A percentile compares a stretch with the other conserved stretches of the same genome.
Evolutionary conservation across 352 stramenopile genomes (phyloP).

Genomic region (Plasmopara muralis): DNA sequence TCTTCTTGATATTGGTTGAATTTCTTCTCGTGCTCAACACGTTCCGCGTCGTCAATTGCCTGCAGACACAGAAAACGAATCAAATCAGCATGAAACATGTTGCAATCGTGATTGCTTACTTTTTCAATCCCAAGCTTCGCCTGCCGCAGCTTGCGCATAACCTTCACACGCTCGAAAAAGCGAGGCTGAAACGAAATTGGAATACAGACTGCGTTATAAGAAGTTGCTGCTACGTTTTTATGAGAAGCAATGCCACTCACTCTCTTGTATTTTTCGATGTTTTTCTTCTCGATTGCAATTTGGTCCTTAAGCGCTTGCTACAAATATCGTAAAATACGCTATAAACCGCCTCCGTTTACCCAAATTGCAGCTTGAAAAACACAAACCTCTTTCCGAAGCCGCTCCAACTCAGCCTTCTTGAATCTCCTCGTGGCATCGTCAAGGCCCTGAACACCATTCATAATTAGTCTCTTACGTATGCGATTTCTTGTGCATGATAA

Average conservation of each 20-base stretch:
- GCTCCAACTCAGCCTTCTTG: slow-evolving; percentile 46
- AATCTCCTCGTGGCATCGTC: slow-evolving; percentile 32
- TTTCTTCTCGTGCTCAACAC: slow-evolving; percentile 29
- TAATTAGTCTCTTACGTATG: background rate
- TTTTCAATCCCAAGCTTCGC: slow-evolving; percentile 41
- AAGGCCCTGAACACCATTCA: slow-evolving; percentile 21
- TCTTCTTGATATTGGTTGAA: slow-evolving; percentile 47
- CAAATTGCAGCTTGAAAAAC: background rate
- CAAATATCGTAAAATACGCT: background rate
- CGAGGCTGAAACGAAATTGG: slow-evolving; percentile 33
- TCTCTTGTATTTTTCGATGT: slow-evolving; percentile 76
- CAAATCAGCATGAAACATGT: background rate
- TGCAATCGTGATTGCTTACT: slow-evolving; percentile 13
- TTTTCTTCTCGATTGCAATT: slow-evolving; percentile 57
- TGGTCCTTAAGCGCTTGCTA: slow-evolving; percentile 44
- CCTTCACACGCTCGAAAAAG: slow-evolving; percentile 80
- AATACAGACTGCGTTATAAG: slow-evolving; percentile 1
- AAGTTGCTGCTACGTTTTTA: background rate
- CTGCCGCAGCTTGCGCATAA: slow-evolving; percentile 76
- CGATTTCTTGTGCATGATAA: background rate
- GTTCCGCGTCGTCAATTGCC: slow-evolving; percentile 35
- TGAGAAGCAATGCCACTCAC: slow-evolving; percentile 18
- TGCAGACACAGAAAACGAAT: slow-evolving; percentile 8
- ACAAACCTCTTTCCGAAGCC: slow-evolving; percentile 40
- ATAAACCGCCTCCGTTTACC: background rate